A percentile compares a stretch with the other conserved stretches of the same genome.
Conservation (phyloP, 2,329 filamentous ascomycete species). For the Elsinoe ampelina region DNA sequence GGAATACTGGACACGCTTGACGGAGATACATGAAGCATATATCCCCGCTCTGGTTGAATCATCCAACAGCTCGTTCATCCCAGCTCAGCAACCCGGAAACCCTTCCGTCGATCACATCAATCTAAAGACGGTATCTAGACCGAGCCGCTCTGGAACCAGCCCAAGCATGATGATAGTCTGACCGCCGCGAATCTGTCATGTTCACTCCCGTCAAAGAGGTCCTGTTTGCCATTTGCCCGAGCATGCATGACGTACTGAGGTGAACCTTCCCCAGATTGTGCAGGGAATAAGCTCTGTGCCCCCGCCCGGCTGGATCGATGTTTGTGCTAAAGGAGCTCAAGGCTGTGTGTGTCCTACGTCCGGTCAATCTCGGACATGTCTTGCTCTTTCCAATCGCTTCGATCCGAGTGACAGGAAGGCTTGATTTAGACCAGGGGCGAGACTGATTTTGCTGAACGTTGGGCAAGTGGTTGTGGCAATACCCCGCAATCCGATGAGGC, state of each 20-base stretch:
- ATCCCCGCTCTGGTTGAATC: neutral
- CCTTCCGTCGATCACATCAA: conserved; percentile 1
- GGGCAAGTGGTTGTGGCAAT: neutral
- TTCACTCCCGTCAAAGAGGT: too few species aligned
- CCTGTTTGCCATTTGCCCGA: conserved; percentile 10
- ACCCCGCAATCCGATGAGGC: conserved; percentile 5
- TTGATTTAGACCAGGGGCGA: neutral
- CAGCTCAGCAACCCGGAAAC: conserved; percentile 3
- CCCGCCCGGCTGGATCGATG: neutral
- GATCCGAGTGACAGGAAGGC: neutral
- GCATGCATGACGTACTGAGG: neutral
- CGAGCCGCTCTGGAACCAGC: neutral
- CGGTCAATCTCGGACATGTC: neutral
- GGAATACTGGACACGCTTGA: neutral
- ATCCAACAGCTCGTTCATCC: neutral
- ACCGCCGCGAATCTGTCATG: neutral
- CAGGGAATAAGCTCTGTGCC: conserved; percentile 1
- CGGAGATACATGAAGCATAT: neutral
- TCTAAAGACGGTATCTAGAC: conserved; percentile 3
- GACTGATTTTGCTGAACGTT: neutral
- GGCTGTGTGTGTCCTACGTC: neutral
- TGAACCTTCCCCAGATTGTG: neutral
- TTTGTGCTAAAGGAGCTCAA: neutral
- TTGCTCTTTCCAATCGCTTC: neutral
- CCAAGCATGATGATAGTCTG: neutral